A percentile compares a stretch with the other conserved stretches of the same genome.
Evolutionary conservation across 169 alveolate genomes (phyloP).

Genomic region (Sarcocystis neurona): DNA sequence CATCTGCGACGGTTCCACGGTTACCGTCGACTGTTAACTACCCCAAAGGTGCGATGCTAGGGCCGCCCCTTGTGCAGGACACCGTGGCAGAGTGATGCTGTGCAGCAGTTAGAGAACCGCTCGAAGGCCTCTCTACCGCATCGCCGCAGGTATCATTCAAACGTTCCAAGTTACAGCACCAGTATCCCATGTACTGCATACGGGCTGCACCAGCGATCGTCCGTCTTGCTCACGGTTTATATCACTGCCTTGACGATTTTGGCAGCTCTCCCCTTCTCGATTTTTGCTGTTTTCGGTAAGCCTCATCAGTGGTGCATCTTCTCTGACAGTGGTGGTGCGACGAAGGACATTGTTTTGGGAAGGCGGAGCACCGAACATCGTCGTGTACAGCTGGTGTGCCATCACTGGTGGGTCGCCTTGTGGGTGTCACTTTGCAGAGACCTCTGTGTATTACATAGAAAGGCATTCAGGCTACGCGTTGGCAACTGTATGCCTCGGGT

Average conservation of each 20-base stretch:
- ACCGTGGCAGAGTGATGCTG: not conserved
- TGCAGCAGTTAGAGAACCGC: conserved; percentile 26
- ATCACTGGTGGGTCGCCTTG: not conserved
- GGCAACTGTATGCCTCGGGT: not conserved
- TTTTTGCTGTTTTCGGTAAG: conserved; percentile 47
- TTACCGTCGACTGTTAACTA: not conserved
- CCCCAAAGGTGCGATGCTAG: not conserved
- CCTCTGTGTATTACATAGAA: not conserved
- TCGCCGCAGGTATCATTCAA: conserved; percentile 37
- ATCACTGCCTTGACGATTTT: not conserved
- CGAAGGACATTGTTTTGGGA: not conserved
- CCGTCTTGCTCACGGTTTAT: conserved; percentile 21
- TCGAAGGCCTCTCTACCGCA: conserved; percentile 38
- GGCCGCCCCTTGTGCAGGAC: not conserved
- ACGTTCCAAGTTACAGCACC: too few species aligned
- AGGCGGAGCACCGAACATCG: conserved; percentile 34
- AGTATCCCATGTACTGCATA: not conserved
- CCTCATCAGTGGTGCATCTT: not conserved
- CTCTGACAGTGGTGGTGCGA: not conserved
- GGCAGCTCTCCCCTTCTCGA: conserved; percentile 24
- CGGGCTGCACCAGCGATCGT: conserved; percentile 5
- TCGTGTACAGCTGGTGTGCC: conserved; percentile 43
- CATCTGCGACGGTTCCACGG: not conserved
- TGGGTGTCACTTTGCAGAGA: not conserved
- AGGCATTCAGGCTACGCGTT: conserved; percentile 1